phyloP scores from a whole-genome alignment of 805 yeast species.

The Wickerhamomyces canadensis region DNA sequence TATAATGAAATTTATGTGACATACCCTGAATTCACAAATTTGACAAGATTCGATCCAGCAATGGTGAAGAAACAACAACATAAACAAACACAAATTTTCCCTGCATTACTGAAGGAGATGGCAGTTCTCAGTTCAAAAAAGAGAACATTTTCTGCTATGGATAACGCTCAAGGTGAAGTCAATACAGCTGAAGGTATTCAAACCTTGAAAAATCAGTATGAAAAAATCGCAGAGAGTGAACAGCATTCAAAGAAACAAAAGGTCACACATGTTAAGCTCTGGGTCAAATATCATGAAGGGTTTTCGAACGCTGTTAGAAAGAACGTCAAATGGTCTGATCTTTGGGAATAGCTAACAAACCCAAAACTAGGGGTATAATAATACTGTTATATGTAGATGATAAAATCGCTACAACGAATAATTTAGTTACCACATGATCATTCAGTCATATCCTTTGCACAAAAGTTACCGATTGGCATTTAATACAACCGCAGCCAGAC shows the following conservation, averaged over 20 bases:
- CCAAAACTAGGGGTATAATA: neutral
- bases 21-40: conserved; percentile 18
- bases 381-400: too few species aligned
- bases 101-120: conserved; percentile 19
- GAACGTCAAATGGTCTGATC: conserved; percentile 68
- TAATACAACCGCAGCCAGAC: too few species aligned
- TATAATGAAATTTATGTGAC: conserved; percentile 22
- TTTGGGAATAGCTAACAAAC: conserved; percentile 38
- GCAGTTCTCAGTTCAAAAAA: conserved; percentile 28
- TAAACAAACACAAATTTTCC: conserved; percentile 20
- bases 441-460: too few species aligned
- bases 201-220: conserved; percentile 39
- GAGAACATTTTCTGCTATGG: conserved; percentile 24
- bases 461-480: too few species aligned
- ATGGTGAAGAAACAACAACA: conserved; percentile 15
- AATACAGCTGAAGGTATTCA: conserved; percentile 17
- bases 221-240: conserved; percentile 21
- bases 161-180: conserved; percentile 1
- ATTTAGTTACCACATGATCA: too few species aligned
- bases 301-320: conserved; percentile 88
- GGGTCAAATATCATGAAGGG: conserved; percentile 94
- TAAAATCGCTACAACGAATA: too few species aligned
- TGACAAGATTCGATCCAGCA: conserved; percentile 17
- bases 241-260: conserved; percentile 24
- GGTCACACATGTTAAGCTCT: conserved; percentile 35